These are phyloP conservation scores for Erucastrum elatum DNA, from an alignment of 345 rosid genomes.

Conservation along the genomic window DNA sequence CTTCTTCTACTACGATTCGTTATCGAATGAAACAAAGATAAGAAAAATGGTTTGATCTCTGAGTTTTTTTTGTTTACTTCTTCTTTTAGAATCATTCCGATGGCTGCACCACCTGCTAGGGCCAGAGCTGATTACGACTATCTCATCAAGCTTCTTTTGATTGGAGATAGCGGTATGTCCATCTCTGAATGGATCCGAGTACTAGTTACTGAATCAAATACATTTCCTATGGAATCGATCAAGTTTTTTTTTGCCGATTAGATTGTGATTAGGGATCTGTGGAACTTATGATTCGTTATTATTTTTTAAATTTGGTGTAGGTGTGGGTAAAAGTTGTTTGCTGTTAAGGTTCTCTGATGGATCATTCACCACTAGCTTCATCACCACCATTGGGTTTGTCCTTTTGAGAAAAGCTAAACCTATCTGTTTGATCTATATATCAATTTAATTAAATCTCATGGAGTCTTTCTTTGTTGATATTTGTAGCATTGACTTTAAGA, in stretches of 20 bases:
- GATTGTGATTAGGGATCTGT: constrained; percentile 31
- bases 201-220: neutral
- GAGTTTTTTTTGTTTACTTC: neutral
- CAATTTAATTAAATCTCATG: neutral
- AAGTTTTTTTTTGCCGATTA: neutral
- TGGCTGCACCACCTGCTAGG: constrained; percentile 81
- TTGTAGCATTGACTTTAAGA: constrained; percentile 86
- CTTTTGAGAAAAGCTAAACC: neutral
- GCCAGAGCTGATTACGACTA: constrained; percentile 79
- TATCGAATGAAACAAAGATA: constrained; percentile 7
- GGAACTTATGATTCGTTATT: neutral
- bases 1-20: neutral
- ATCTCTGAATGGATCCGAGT: constrained; percentile 6
- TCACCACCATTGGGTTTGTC: constrained; percentile 88
- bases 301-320: constrained; percentile 27
- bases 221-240: constrained; percentile 4
- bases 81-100: constrained; percentile 27
- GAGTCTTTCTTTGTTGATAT: neutral
- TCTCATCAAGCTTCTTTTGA: constrained; percentile 76
- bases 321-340: constrained; percentile 94
- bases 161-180: constrained; percentile 68
- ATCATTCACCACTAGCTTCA: constrained; percentile 94
- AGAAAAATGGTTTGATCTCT: constrained; percentile 17
- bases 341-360: constrained; percentile 96
- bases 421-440: neutral